phyloP scores from a whole-genome alignment of 768 basidiomycete species.

The Lactifluus rugatus region DNA sequence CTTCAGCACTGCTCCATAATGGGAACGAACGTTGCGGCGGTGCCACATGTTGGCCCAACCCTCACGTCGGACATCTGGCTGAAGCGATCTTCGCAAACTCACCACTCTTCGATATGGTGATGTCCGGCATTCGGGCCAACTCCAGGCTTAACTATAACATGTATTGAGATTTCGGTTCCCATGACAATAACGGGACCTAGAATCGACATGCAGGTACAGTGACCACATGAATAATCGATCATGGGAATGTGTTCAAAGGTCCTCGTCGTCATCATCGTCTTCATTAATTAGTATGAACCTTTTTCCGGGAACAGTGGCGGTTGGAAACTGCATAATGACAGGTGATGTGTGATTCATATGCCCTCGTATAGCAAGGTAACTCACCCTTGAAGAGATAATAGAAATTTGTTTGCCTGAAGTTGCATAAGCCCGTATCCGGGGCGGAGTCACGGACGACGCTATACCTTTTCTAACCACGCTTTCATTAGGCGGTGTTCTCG shows the following conservation, averaged over 20 bases:
- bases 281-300: conserved; percentile 26
- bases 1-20: neutral
- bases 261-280: conserved; percentile 23
- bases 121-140: too few relatives aligned
- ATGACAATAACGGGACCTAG: neutral
- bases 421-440: neutral
- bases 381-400: neutral
- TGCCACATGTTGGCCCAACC: neutral
- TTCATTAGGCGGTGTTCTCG: neutral
- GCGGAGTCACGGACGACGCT: neutral
- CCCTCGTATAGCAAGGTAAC: neutral
- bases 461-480: neutral
- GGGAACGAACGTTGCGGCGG: neutral
- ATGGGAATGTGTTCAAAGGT: conserved; percentile 8
- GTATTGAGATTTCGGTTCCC: neutral
- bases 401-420: neutral
- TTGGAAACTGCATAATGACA: neutral
- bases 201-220: neutral
- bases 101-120: too few relatives aligned
- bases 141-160: neutral
- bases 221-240: neutral
- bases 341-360: neutral
- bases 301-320: conserved; percentile 21
- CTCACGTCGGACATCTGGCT: too few relatives aligned
- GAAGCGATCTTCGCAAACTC: neutral